Evolutionary conservation across 495 filamentous ascomycete species (phyloP).

Genomic region (Cercophora samala): DNA sequence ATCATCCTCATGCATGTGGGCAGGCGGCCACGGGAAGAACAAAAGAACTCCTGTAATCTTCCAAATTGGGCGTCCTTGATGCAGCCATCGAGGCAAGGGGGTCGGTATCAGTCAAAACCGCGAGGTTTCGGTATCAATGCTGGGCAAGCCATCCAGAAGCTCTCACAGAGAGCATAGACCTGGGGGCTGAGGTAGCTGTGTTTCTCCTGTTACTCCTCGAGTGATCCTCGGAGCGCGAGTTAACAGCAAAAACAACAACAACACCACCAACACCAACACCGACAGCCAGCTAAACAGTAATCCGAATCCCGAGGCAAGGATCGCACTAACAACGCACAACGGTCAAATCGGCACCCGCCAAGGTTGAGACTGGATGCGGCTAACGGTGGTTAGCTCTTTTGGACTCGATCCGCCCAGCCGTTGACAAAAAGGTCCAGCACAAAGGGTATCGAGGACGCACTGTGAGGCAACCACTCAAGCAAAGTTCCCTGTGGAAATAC

Average conservation of each 20-base stretch:
- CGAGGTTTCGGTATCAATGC: no score
- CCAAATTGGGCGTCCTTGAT: slow-evolving; percentile 2
- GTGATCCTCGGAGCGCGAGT: not conserved
- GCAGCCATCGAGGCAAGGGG: not conserved
- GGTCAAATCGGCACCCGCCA: not conserved
- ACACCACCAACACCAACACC: not conserved
- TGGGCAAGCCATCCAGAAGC: not conserved
- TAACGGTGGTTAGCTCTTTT: not conserved
- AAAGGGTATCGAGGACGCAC: not conserved
- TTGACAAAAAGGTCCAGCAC: not conserved
- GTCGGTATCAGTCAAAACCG: not conserved
- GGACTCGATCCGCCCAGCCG: not conserved
- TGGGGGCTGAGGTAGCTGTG: not conserved
- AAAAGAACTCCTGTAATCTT: slow-evolving; percentile 5
- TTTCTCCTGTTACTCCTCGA: not conserved
- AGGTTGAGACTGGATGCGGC: not conserved
- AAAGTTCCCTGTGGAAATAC: not conserved
- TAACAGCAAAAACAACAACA: not conserved
- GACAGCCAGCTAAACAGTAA: not conserved
- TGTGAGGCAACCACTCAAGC: not conserved
- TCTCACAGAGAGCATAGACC: not conserved
- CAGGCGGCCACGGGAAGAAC: not conserved
- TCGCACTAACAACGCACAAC: not conserved
- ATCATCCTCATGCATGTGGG: slow-evolving; percentile 1
- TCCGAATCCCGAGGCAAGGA: not conserved